Evolutionary conservation across 345 rosid species (phyloP).

Genomic region (Linum tenue): DNA sequence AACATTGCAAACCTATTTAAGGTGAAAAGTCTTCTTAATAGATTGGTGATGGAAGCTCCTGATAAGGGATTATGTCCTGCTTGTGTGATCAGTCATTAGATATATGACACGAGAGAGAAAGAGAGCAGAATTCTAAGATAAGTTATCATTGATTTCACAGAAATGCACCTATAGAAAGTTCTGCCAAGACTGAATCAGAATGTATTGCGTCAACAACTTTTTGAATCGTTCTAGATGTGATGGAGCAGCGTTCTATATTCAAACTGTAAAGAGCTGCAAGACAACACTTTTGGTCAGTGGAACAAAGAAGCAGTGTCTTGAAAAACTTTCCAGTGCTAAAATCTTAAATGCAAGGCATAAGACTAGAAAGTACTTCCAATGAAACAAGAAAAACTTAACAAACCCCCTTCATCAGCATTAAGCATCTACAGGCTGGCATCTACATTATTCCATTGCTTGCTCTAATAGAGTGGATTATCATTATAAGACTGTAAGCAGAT

Average conservation of each 20-base stretch:
- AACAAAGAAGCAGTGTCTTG: background rate
- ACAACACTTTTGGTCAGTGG: constrained; percentile 9
- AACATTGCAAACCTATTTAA: constrained; percentile 44
- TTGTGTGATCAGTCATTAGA: constrained; percentile 12
- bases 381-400: background rate
- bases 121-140: too few relatives aligned
- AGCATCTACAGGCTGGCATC: background rate
- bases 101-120: background rate
- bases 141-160: constrained; percentile 9
- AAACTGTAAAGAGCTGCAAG: constrained; percentile 65
- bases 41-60: constrained; percentile 49
- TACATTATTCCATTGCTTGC: background rate
- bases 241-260: constrained; percentile 68
- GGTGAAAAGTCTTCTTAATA: constrained; percentile 51
- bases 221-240: constrained; percentile 78
- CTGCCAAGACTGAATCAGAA: constrained; percentile 49
- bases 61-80: constrained; percentile 72
- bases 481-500: constrained; percentile 4
- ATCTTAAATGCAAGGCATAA: background rate
- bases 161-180: constrained; percentile 61
- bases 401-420: background rate
- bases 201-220: constrained; percentile 60
- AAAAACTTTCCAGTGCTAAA: background rate
- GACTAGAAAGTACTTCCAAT: background rate
- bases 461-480: background rate